These are phyloP conservation scores for Cicer yamashitae DNA, from an alignment of 306 rosid species.

Conservation along the genomic window DNA sequence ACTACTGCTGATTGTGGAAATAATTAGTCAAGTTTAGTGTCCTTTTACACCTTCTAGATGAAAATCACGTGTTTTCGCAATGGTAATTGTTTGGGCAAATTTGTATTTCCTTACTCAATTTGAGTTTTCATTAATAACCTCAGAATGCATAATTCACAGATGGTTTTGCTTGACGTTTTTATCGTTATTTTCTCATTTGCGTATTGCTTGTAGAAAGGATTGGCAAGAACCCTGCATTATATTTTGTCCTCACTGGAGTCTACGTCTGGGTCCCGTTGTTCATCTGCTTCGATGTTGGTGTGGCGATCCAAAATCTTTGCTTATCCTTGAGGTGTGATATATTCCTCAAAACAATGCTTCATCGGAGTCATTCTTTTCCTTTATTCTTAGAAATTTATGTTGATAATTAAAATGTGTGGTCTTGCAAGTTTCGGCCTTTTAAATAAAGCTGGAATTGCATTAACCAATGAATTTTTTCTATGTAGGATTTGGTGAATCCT, in stretches of 20 bases:
- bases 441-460: constrained; percentile 3
- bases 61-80: constrained; percentile 11
- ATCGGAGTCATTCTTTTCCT: constrained; percentile 12
- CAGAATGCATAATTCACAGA: constrained; percentile 1
- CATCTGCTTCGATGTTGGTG: constrained; percentile 82
- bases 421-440: constrained; percentile 33
- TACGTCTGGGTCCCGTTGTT: constrained; percentile 92
- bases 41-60: constrained; percentile 4
- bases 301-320: constrained; percentile 76
- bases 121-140: constrained; percentile 30
- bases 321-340: constrained; percentile 75
- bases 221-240: constrained; percentile 93
- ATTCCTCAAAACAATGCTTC: constrained; percentile 6
- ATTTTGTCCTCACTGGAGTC: constrained; percentile 84
- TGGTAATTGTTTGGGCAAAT: constrained; percentile 3
- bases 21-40: background rate
- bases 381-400: background rate
- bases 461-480: constrained; percentile 32
- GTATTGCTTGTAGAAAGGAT: constrained; percentile 56
- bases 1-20: background rate
- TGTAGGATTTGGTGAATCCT: constrained; percentile 69
- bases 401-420: background rate
- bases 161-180: background rate
- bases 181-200: constrained; percentile 39
- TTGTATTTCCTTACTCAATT: constrained; percentile 2